These are phyloP conservation scores for Arctium minus DNA, from an alignment of 129 eudicot genomes.

Conservation along the genomic window DNA sequence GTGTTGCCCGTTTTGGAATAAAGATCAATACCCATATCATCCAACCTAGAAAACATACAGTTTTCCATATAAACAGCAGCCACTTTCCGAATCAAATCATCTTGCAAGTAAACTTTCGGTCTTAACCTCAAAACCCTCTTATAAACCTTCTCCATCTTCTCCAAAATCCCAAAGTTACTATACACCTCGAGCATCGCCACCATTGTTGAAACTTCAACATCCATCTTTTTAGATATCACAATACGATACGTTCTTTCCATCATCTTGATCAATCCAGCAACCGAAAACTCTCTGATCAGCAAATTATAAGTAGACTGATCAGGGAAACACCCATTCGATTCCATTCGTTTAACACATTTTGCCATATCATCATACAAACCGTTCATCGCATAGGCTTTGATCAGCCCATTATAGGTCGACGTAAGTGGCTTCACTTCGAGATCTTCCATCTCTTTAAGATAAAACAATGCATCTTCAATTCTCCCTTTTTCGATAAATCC, in stretches of 20 bases:
- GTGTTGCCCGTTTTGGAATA: constrained; percentile 22
- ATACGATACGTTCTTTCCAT: constrained; percentile 43
- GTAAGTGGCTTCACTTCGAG: constrained; percentile 19
- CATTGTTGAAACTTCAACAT: constrained; percentile 36
- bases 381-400: constrained; percentile 32
- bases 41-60: constrained; percentile 40
- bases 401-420: constrained; percentile 33
- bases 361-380: constrained; percentile 42
- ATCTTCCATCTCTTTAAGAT: constrained; percentile 40
- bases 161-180: constrained; percentile 41
- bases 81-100: constrained; percentile 39
- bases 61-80: constrained; percentile 46
- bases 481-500: constrained; percentile 25
- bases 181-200: constrained; percentile 48
- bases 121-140: constrained; percentile 28
- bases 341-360: constrained; percentile 39
- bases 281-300: constrained; percentile 41
- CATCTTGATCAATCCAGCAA: constrained; percentile 44
- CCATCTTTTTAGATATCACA: constrained; percentile 36
- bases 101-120: constrained; percentile 21
- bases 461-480: constrained; percentile 32
- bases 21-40: constrained; percentile 34
- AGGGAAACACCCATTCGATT: constrained; percentile 30
- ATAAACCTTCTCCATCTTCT: constrained; percentile 40
- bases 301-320: constrained; percentile 47